Conservation (phyloP, 1,139 yeast genomes). For the Wickerhamomyces sp. region DNA sequence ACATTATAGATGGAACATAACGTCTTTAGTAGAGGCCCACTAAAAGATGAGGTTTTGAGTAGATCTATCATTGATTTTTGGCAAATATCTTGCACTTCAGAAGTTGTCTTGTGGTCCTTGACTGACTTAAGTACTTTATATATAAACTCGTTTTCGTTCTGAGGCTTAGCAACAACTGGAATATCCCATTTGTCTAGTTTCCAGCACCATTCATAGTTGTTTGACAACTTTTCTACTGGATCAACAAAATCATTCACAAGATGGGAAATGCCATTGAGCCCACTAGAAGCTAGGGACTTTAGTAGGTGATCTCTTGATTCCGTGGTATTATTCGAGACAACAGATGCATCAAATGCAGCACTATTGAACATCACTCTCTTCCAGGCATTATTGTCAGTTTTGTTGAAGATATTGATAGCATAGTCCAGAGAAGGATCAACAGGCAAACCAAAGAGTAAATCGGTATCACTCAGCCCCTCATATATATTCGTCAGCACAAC, state of each 20-base stretch:
- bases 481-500: constrained; percentile 37
- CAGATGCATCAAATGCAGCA: constrained; percentile 48
- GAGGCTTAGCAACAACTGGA: constrained; percentile 36
- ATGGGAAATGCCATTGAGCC: constrained; percentile 46
- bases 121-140: constrained; percentile 42
- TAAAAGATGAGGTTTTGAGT: constrained; percentile 21
- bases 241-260: constrained; percentile 25
- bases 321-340: constrained; percentile 6
- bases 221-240: constrained; percentile 11
- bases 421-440: constrained; percentile 46
- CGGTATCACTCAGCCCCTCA: constrained; percentile 47
- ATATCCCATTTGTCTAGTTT: constrained; percentile 67
- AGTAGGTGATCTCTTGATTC: constrained; percentile 24
- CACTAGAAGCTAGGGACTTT: constrained; percentile 38
- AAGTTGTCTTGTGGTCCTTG: constrained; percentile 5
- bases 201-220: constrained; percentile 56
- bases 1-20: constrained; percentile 33
- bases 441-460: constrained; percentile 60
- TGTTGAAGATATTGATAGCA: constrained; percentile 41
- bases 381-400: constrained; percentile 32
- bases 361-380: constrained; percentile 48
- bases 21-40: constrained; percentile 32
- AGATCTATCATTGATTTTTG: constrained; percentile 22
- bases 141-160: constrained; percentile 37
- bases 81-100: neutral